These are phyloP conservation scores for Zygosaccharomyces pseudobailii DNA, from an alignment of 1,139 yeast species.

Conservation along the genomic window DNA sequence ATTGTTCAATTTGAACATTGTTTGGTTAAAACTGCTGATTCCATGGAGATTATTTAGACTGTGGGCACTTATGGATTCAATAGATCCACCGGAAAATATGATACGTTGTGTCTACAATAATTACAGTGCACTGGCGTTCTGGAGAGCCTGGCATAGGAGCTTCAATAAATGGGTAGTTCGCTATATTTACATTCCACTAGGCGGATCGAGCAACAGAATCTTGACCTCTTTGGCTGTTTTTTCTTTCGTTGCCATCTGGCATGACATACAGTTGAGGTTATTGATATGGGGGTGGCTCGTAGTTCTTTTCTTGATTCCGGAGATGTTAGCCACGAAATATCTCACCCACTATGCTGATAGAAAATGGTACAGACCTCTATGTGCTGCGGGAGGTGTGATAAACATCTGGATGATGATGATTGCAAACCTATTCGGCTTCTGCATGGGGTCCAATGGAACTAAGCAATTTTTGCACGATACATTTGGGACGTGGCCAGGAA, in stretches of 20 bases:
- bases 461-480: constrained; percentile 59
- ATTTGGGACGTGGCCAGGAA: constrained; percentile 65
- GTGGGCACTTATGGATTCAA: constrained; percentile 87
- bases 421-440: constrained; percentile 92
- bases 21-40: constrained; percentile 86
- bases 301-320: constrained; percentile 86
- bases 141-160: constrained; percentile 99
- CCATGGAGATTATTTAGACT: constrained; percentile 96
- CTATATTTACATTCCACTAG: constrained; percentile 80
- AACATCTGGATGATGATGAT: constrained; percentile 99
- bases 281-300: constrained; percentile 95
- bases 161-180: constrained; percentile 86
- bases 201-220: constrained; percentile 68
- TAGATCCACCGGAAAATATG: constrained; percentile 98
- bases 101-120: constrained; percentile 93
- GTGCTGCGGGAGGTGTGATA: constrained; percentile 81
- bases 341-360: constrained; percentile 44
- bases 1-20: constrained; percentile 77
- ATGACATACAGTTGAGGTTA: constrained; percentile 82
- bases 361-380: constrained; percentile 69
- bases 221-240: constrained; percentile 82
- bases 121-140: constrained; percentile 85
- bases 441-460: constrained; percentile 86
- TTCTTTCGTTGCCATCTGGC: constrained; percentile 97
- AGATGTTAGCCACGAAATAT: constrained; percentile 54